Evolutionary conservation across 371 early-diverging fungal species (phyloP), one percentile per base, ranked within the genome.

Genomic region (Dichotomocladium elegans): DNA sequence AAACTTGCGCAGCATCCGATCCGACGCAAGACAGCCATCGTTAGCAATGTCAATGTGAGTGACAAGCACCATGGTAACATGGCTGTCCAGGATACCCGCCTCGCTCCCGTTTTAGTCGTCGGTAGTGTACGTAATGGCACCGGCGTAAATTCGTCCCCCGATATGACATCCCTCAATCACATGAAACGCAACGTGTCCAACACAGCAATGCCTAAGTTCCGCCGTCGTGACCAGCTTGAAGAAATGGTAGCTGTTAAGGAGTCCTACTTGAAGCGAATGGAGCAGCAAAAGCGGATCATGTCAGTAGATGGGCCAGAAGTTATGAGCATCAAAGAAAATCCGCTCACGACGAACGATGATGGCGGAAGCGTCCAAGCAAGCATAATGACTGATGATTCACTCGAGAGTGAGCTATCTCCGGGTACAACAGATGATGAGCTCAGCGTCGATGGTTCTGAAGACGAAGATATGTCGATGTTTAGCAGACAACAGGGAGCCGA

Each of bases 341-440:
- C 27, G 15, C n/a, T 24, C 31, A 22, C 9, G 24, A 10, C 51
- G 26, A 26, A 41, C 22, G n/a, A 46, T 17, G 12, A 34, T 25
- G 33, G 19, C 26, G 25, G 34, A 12, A 37, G 37, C 15, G 41
- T 24, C 6, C 53, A 46, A 43, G 28, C 53, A 7, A 63, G 65
- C 35, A 44, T 60, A 6, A 29, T 48, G 1, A 60, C 76, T 8
- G 68, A 72, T 41, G 60, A 70, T 25, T 72, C 76, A 6, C 41
- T 75, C 27, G 72, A 72, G 44, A 72, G 72, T 24, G 49, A 43
- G 1, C 34, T 75, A 15, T 67, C 59, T 28, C 64, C 72, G 15
- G 76, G 76, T 19, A 67, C 76, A n/a, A 68, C 69, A 0, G 69
- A 61, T 34, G 57, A 48, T 5, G 70, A 65, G 35, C 26, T 53